Percentiles rank a stretch among this genome's conserved stretches.
Conservation (phyloP, 345 rosid genomes). For the Melaleuca quinquenervia region DNA sequence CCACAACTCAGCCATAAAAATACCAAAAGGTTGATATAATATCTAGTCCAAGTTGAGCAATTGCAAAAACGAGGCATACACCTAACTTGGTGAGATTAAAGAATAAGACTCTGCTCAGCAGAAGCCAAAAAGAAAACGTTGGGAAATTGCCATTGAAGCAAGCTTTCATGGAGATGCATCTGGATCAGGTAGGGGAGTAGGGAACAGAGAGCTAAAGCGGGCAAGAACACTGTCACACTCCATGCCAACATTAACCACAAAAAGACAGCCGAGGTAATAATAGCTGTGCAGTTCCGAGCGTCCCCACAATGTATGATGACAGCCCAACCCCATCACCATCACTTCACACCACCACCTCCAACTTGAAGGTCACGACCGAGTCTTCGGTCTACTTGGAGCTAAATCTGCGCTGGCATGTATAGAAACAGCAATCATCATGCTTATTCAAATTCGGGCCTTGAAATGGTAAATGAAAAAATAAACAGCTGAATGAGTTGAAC, state of each 20-base stretch:
- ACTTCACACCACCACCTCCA: background rate
- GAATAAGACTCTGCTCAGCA: background rate
- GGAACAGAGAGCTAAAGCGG: background rate
- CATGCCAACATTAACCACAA: background rate
- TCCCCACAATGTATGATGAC: background rate
- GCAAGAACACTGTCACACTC: background rate
- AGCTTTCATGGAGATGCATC: background rate
- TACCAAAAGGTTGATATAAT: background rate
- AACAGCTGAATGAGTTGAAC: background rate
- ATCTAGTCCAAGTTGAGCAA: background rate
- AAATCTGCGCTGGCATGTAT: background rate
- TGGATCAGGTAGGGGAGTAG: background rate
- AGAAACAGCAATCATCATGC: background rate
- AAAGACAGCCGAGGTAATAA: background rate
- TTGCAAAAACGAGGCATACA: background rate
- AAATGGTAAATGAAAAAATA: background rate
- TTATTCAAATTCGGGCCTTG: background rate
- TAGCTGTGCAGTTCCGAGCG: background rate
- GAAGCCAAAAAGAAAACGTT: background rate
- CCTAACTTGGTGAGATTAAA: background rate
- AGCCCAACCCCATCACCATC: background rate
- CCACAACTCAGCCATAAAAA: background rate
- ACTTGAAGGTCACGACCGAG: background rate
- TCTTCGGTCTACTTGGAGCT: background rate
- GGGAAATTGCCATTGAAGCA: background rate